Base-by-base conservation (phyloP, 306 rosid genomes). In the Spatholobus suberectus region DNA sequence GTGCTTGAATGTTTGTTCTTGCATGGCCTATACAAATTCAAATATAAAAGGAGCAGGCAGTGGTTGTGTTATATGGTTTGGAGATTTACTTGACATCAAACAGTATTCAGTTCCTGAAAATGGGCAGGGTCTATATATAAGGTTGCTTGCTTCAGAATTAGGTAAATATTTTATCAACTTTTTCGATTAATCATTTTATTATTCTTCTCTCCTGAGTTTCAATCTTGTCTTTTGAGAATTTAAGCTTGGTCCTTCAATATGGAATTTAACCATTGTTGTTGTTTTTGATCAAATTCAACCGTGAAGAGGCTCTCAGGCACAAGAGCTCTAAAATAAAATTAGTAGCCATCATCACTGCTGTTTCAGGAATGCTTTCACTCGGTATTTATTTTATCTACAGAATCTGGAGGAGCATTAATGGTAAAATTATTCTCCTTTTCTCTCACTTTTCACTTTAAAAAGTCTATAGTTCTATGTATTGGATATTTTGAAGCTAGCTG, bases 1-100 rank as follows among this genome's bases (percentile, higher is more conserved):
- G 32, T 57, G 63, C 38, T 59, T 59, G 68, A 27, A 59, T 26
- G 32, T 90, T 13, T 92, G 94, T 65, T 87, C 94, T 1, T 92
- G 94, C 58, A 77, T 80, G 75, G 82, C 82, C 1, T 78, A 78
- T 66, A 6, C 75, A 0, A 78, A 78, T 78, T 46, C 75, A n/a
- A 62, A 78, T 13, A 65, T 78, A 29, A 78, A 49, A 5, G 82
- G 65, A 13, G n/a, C 8, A 47, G 82, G 81, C 1, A 63, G 73
- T 63, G 81, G 81, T 26, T 77, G 81, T 12, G 81, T 32, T 47
- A 15, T 44, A 63, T 78, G 82, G 82, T 78, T 78, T 34, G 65
- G 82, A 2, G 49, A 47, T 78, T 62, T 78, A 6, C 6, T 78
- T 47, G 75, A 78, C 24, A 78, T 78, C 2, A 78, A 11, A 24